Evolutionary conservation across 2,329 filamentous ascomycete species (phyloP).

Genomic region (Paracoccidioides brasiliensis): DNA sequence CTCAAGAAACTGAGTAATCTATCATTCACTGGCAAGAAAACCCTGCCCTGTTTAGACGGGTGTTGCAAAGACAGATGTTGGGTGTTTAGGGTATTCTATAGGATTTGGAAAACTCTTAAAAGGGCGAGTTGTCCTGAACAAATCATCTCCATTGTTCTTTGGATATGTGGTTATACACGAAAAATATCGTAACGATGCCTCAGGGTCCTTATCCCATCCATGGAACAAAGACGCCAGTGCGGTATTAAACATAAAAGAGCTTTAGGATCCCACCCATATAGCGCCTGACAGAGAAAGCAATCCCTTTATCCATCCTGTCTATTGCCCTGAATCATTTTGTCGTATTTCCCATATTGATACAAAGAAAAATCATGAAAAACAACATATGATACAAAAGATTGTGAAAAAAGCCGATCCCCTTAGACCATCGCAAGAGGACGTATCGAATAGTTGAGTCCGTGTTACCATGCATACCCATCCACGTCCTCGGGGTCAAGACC

Average conservation of each 20-base stretch:
- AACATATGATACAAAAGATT: background rate
- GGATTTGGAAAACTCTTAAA: too few relatives aligned
- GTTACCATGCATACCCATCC: constrained; percentile 19
- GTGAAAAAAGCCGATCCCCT: background rate
- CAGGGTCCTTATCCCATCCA: background rate
- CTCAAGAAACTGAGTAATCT: too few relatives aligned
- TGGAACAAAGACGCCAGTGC: background rate
- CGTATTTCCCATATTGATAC: background rate
- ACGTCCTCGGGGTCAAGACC: constrained; percentile 33
- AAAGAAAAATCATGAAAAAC: background rate
- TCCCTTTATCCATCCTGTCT: background rate
- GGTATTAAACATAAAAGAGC: background rate
- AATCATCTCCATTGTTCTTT: too few relatives aligned
- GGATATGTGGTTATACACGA: too few relatives aligned
- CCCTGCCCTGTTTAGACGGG: too few relatives aligned
- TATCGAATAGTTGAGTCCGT: background rate
- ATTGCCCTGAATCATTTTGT: background rate
- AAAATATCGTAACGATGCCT: too few relatives aligned
- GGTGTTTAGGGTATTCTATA: too few relatives aligned
- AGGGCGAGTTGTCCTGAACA: too few relatives aligned
- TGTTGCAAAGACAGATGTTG: too few relatives aligned
- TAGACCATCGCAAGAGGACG: background rate
- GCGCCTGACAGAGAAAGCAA: background rate
- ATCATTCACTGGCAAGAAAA: too few relatives aligned
- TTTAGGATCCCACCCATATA: background rate